phyloP scores from a whole-genome alignment of 1,284 basidiomycete genomes.

The Cystobasidium sp. region DNA sequence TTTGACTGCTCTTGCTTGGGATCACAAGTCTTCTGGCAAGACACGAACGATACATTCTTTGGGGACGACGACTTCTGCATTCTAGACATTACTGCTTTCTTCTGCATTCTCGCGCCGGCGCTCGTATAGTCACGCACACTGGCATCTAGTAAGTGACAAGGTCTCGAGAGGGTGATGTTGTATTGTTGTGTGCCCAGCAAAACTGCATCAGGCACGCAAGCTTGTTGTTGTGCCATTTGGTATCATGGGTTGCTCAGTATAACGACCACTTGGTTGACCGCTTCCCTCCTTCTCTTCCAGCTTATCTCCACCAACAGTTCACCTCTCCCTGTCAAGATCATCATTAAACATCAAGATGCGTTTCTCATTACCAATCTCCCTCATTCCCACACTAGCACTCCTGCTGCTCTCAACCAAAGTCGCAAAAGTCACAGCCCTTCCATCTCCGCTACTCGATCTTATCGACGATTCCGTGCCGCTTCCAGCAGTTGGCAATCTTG shows the following conservation, averaged over 20 bases:
- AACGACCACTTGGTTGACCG: too few species aligned
- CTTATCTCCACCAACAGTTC: not conserved
- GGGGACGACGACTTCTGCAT: not conserved
- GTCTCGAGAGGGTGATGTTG: too few species aligned
- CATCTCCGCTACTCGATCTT: slow-evolving; percentile 11
- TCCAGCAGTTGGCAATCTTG: not conserved
- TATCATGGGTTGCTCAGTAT: too few species aligned
- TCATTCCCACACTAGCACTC: slow-evolving; percentile 1
- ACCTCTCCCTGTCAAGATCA: not conserved
- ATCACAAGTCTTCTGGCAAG: not conserved
- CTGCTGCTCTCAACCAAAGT: not conserved
- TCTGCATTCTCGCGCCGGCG: slow-evolving; percentile 5
- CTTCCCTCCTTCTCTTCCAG: not conserved
- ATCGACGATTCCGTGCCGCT: not conserved
- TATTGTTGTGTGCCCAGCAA: too few species aligned
- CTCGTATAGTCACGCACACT: not conserved
- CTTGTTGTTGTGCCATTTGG: too few species aligned
- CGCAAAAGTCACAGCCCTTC: slow-evolving; percentile 4
- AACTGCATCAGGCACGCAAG: too few species aligned
- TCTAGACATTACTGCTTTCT: not conserved
- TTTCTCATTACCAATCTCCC: not conserved
- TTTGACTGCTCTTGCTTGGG: not conserved
- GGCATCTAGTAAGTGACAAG: too few species aligned
- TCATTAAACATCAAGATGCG: not conserved
- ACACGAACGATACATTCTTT: not conserved